Evolutionary conservation across 2,329 filamentous ascomycete species (phyloP).

Genomic region (Exophiala phaeomuriformis): DNA sequence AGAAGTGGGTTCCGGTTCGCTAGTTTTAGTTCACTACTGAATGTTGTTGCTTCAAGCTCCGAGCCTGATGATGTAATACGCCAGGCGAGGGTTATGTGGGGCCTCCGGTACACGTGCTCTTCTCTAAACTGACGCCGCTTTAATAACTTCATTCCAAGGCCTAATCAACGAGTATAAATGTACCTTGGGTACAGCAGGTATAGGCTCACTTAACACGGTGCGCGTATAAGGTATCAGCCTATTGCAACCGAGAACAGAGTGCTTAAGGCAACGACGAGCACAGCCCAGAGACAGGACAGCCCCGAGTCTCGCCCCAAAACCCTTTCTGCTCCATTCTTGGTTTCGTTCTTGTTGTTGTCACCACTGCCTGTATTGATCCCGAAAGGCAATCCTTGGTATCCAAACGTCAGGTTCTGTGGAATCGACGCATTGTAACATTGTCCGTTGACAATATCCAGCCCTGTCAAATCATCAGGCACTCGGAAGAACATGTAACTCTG

Average conservation of each 20-base stretch:
- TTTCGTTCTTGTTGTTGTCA: not conserved
- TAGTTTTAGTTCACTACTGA: too few relatives aligned
- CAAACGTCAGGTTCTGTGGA: conserved; percentile 64
- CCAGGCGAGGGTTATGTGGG: too few relatives aligned
- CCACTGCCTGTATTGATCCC: conserved; percentile 18
- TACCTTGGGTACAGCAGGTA: too few relatives aligned
- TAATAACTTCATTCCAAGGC: not conserved
- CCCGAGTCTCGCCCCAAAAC: not conserved
- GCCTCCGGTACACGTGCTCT: not conserved
- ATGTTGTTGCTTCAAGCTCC: not conserved
- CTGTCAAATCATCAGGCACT: conserved; percentile 59
- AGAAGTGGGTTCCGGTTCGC: too few relatives aligned
- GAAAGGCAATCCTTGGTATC: conserved; percentile 53
- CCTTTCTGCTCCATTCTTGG: conserved; percentile 3
- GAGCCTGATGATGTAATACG: not conserved
- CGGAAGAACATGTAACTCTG: conserved; percentile 73
- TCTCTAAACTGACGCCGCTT: not conserved
- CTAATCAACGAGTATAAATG: too few relatives aligned
- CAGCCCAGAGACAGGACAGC: conserved; percentile 2
- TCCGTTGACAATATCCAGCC: conserved; percentile 60
- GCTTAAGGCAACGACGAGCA: conserved; percentile 6
- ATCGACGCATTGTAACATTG: conserved; percentile 60
- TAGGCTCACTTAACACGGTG: not conserved
- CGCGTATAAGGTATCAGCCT: not conserved
- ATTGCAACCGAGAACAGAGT: conserved; percentile 4